phyloP scores from a whole-genome alignment of 163 green algal species.

The Chlorella variabilis region DNA sequence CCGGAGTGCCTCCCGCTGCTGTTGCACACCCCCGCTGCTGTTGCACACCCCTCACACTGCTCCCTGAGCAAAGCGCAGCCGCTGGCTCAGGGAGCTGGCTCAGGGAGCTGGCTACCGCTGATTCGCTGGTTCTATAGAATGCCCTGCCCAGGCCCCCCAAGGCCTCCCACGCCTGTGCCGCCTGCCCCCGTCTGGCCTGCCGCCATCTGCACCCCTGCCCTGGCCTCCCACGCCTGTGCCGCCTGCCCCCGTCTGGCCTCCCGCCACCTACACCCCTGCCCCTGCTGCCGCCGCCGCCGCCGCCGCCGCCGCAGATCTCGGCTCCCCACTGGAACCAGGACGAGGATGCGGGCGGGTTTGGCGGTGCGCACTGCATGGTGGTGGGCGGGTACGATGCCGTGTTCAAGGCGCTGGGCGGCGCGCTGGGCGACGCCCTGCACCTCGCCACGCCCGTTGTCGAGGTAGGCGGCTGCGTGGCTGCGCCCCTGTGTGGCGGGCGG shows the following conservation, averaged over 20 bases:
- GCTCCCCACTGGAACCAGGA: slow-evolving; percentile 87
- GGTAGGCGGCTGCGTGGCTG: slow-evolving; percentile 1
- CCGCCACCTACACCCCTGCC: not conserved
- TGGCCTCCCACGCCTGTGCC: not conserved
- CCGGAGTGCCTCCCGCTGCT: not conserved
- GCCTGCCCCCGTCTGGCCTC: no score
- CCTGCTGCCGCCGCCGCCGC: not conserved
- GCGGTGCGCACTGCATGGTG: slow-evolving; percentile 88
- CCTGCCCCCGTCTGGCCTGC: no score
- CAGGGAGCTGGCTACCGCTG: no score
- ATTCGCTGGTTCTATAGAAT: no score
- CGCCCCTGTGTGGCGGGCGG: not conserved
- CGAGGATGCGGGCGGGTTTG: slow-evolving; percentile 89
- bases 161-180: no score
- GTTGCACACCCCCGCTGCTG: not conserved
- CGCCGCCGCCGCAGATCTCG: slow-evolving; percentile 34
- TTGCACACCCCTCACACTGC: not conserved
- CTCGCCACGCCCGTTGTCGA: slow-evolving; percentile 40
- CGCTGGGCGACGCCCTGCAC: slow-evolving; percentile 52
- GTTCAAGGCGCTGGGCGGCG: slow-evolving; percentile 43
- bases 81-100: no score
- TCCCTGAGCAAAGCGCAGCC: no score
- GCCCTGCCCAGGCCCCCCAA: no score
- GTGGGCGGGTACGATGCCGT: slow-evolving; percentile 76
- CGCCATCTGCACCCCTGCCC: not conserved